Conservation (phyloP, 2,329 filamentous ascomycete genomes). For the Fusarium longipes region DNA sequence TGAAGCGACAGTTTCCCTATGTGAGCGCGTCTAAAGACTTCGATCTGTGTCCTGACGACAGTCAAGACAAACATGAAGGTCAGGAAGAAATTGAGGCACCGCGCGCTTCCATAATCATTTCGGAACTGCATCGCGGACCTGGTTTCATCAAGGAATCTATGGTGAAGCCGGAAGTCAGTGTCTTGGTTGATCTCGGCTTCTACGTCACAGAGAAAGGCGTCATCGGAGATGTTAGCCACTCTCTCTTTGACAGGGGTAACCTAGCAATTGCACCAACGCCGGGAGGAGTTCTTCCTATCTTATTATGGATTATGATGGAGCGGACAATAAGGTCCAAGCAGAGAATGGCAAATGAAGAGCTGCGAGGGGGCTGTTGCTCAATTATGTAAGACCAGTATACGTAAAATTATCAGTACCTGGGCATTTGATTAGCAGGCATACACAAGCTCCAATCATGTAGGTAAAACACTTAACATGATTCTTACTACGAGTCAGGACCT, state of each 20-base stretch:
- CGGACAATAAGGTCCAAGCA: neutral
- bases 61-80: neutral
- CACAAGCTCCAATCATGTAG: too few species aligned
- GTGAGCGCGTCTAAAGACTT: neutral
- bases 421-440: too few species aligned
- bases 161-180: neutral
- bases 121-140: neutral
- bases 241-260: neutral
- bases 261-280: constrained; percentile 11
- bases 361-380: neutral
- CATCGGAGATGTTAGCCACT: neutral
- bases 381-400: neutral
- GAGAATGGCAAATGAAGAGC: fast-evolving
- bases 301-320: constrained; percentile 11
- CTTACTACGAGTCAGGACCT: too few species aligned
- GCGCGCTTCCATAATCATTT: neutral
- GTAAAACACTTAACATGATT: too few species aligned
- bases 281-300: neutral
- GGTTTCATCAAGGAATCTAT: neutral
- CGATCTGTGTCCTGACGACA: neutral
- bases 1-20: neutral
- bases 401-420: neutral
- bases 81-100: neutral
- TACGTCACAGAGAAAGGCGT: constrained; percentile 2
- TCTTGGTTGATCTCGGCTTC: neutral